phyloP scores from a whole-genome alignment of 1,284 basidiomycete species.

The Tremellales sp. region DNA sequence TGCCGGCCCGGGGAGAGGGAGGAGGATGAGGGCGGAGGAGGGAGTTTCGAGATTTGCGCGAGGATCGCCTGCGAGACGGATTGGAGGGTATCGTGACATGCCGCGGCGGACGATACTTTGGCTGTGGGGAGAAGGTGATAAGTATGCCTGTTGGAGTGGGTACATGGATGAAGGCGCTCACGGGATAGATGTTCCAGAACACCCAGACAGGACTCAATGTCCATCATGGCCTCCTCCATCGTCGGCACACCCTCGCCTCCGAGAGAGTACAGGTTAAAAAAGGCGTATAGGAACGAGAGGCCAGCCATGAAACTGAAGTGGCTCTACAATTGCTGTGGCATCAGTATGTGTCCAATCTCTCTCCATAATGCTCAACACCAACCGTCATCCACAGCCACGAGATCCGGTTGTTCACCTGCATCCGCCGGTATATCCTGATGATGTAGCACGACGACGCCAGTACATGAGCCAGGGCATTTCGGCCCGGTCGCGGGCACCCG shows the following conservation, averaged over 20 bases:
- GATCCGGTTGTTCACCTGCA: slow-evolving; percentile 50
- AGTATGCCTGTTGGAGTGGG: not conserved
- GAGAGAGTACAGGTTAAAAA: slow-evolving; percentile 48
- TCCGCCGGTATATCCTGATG: slow-evolving; percentile 48
- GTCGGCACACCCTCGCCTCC: slow-evolving; percentile 45
- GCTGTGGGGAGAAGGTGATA: slow-evolving; percentile 21
- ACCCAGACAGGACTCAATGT: slow-evolving; percentile 47
- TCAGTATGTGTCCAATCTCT: slow-evolving; percentile 3
- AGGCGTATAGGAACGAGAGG: slow-evolving; percentile 49
- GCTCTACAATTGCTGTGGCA: slow-evolving; percentile 18
- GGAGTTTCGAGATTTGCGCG: slow-evolving; percentile 38
- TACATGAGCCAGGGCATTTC: slow-evolving; percentile 45
- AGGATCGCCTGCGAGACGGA: slow-evolving; percentile 45
- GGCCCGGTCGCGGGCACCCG: slow-evolving; percentile 46
- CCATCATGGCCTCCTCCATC: slow-evolving; percentile 47
- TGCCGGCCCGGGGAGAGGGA: slow-evolving; percentile 23
- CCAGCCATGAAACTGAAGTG: slow-evolving; percentile 50
- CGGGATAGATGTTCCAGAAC: slow-evolving; percentile 48
- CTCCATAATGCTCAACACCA: not conserved
- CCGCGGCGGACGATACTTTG: slow-evolving; percentile 46
- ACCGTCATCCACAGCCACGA: slow-evolving; percentile 50
- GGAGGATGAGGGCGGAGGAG: slow-evolving; percentile 16
- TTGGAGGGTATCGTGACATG: slow-evolving; percentile 48
- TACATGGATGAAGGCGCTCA: slow-evolving; percentile 22
- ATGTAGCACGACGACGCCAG: slow-evolving; percentile 49